A percentile compares a stretch with the other conserved stretches of the same genome.
Evolutionary conservation across 2,329 filamentous ascomycete genomes (phyloP).

Genomic region (Pestalotiopsis sp.): DNA sequence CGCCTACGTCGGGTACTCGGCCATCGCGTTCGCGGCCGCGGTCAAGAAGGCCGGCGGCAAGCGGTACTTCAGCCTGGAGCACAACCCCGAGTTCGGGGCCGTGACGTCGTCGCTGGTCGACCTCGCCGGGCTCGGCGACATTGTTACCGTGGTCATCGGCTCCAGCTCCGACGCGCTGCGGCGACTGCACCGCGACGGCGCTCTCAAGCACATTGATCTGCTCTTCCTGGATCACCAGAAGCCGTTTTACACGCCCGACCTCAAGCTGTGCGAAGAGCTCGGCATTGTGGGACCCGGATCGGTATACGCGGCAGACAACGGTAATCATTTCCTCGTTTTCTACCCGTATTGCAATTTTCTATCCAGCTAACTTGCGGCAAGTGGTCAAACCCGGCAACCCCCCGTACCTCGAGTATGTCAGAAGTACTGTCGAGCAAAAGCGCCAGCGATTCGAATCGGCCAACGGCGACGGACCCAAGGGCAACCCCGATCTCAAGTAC

Average conservation of each 20-base stretch:
- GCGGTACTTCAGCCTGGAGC: conserved; percentile 72
- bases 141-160: conserved; percentile 73
- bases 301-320: conserved; percentile 69
- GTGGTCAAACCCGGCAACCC: conserved; percentile 73
- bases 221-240: conserved; percentile 85
- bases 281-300: conserved; percentile 64
- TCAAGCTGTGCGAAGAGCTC: conserved; percentile 77
- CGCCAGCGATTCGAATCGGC: conserved; percentile 39
- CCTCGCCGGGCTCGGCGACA: conserved; percentile 71
- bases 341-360: too few species aligned
- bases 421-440: conserved; percentile 67
- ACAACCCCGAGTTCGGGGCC: conserved; percentile 73
- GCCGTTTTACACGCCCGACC: conserved; percentile 71
- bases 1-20: conserved; percentile 81
- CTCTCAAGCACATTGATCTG: conserved; percentile 65
- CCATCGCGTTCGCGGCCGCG: conserved; percentile 72
- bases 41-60: conserved; percentile 65
- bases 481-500: conserved; percentile 69
- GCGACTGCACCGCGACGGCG: conserved; percentile 56
- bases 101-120: conserved; percentile 71
- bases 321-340: conserved; percentile 18
- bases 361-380: conserved; percentile 9
- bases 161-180: conserved; percentile 67
- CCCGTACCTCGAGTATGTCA: conserved; percentile 70
- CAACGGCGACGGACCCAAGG: conserved; percentile 33